Percentiles rank a stretch among this genome's conserved stretches.
phyloP scores from a whole-genome alignment of 2,329 filamentous ascomycete genomes.

The Rhynchosporium graminicola region DNA sequence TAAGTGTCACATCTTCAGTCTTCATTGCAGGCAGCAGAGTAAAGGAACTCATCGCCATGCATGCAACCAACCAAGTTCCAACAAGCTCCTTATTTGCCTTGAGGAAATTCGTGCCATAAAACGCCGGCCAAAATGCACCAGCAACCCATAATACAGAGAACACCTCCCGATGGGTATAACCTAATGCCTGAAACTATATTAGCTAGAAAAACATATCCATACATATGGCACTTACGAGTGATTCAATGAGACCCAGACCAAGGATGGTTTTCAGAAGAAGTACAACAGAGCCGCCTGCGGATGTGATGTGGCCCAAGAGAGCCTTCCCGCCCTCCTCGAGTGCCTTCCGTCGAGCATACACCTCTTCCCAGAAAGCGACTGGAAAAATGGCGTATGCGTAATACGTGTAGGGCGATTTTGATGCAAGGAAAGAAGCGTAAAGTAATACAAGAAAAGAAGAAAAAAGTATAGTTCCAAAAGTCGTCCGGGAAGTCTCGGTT shows the following conservation, averaged over 20 bases:
- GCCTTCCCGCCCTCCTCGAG: conserved; percentile 65
- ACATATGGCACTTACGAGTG: conserved; percentile 58
- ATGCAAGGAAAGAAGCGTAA: conserved; percentile 77
- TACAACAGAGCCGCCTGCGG: conserved; percentile 56
- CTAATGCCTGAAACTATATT: conserved; percentile 65
- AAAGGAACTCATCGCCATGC: conserved; percentile 83
- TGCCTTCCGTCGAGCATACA: conserved; percentile 75
- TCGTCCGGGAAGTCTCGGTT: conserved; percentile 62
- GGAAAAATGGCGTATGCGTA: conserved; percentile 93
- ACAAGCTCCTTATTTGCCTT: conserved; percentile 63
- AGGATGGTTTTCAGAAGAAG: conserved; percentile 63
- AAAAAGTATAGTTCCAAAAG: conserved; percentile 64
- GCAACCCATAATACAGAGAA: conserved; percentile 79
- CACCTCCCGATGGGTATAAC: conserved; percentile 88
- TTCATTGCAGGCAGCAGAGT: conserved; percentile 88
- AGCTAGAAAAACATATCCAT: background rate
- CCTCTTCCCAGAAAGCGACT: conserved; percentile 94
- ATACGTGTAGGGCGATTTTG: conserved; percentile 79
- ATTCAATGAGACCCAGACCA: conserved; percentile 77
- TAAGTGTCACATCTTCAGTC: conserved; percentile 70
- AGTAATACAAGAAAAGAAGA: conserved; percentile 73
- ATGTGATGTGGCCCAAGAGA: conserved; percentile 69
- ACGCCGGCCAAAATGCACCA: conserved; percentile 74
- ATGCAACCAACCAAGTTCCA: conserved; percentile 73
- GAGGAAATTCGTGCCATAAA: conserved; percentile 74